Conservation (phyloP, 2,329 filamentous ascomycete genomes). For the Graphium sp. region DNA sequence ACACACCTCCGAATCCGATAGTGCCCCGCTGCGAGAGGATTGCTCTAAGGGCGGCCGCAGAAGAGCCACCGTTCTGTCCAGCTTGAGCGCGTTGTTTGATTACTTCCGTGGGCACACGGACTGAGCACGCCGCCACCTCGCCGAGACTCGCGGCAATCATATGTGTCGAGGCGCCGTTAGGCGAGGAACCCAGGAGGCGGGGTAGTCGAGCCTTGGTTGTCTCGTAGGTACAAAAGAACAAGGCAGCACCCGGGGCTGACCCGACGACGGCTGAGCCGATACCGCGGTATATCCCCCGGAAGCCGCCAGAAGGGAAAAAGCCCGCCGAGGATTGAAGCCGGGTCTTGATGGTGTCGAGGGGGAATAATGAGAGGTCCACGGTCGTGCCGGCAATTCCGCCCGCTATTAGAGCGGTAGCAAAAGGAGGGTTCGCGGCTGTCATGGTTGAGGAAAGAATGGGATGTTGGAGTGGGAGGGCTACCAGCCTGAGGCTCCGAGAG, state of each 20-base stretch:
- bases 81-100: conserved; percentile 95
- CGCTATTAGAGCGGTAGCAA: conserved; percentile 51
- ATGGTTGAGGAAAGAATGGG: conserved; percentile 6
- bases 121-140: conserved; percentile 80
- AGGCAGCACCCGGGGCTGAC: conserved; percentile 80
- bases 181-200: conserved; percentile 9
- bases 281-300: conserved; percentile 83
- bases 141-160: conserved; percentile 77
- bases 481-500: too few species aligned
- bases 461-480: too few species aligned
- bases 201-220: conserved; percentile 42
- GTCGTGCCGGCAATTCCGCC: conserved; percentile 88
- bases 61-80: conserved; percentile 57
- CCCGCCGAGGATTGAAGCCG: conserved; percentile 71
- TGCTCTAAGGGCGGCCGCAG: conserved; percentile 46
- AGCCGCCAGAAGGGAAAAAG: conserved; percentile 72
- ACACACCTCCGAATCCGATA: conserved; percentile 39
- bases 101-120: conserved; percentile 89
- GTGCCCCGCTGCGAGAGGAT: conserved; percentile 39
- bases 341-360: conserved; percentile 97
- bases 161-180: conserved; percentile 34
- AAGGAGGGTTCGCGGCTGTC: conserved; percentile 19
- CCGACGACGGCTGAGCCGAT: conserved; percentile 81
- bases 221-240: conserved; percentile 97
- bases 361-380: conserved; percentile 91